These are phyloP conservation scores for Cyphellophora europaea DNA, from an alignment of 2,329 filamentous ascomycete species.

Conservation along the genomic window DNA sequence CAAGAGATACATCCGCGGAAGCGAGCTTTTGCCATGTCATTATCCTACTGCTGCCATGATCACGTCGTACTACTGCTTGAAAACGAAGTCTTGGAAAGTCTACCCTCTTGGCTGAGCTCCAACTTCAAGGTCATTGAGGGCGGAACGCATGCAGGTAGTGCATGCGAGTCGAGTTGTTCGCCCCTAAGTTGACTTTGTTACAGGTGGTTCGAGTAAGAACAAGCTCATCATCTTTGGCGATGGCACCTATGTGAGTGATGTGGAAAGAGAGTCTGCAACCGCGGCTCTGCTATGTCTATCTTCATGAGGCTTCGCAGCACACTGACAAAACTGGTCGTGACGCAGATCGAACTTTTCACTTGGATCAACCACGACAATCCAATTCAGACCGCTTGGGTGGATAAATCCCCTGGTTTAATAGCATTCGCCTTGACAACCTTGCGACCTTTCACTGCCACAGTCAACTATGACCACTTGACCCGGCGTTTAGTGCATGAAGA, in stretches of 20 bases:
- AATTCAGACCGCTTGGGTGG: conserved; percentile 9
- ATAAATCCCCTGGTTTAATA: conserved; percentile 17
- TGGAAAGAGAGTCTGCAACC: too few relatives aligned
- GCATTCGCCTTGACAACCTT: conserved; percentile 19
- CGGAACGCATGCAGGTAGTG: conserved; percentile 17
- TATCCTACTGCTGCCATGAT: conserved; percentile 9
- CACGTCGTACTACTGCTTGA: conserved; percentile 18
- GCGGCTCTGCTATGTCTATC: too few relatives aligned
- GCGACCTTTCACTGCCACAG: conserved; percentile 10
- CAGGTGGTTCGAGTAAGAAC: conserved; percentile 17
- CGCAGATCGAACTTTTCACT: conserved; percentile 20
- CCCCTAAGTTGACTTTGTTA: not conserved
- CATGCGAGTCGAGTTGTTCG: conserved; percentile 7
- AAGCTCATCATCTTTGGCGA: conserved; percentile 21
- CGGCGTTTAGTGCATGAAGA: not conserved
- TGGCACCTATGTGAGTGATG: conserved; percentile 20
- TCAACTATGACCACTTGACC: conserved; percentile 7
- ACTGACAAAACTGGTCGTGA: too few relatives aligned
- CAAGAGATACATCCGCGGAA: not conserved
- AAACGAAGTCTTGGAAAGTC: conserved; percentile 15
- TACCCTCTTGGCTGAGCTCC: conserved; percentile 17
- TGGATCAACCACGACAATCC: conserved; percentile 16
- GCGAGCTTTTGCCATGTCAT: not conserved
- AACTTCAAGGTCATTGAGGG: conserved; percentile 20
- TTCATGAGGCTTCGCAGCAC: too few relatives aligned